Base-by-base conservation (phyloP, 1,284 basidiomycete species). In the Tranzscheliella williamsii region DNA sequence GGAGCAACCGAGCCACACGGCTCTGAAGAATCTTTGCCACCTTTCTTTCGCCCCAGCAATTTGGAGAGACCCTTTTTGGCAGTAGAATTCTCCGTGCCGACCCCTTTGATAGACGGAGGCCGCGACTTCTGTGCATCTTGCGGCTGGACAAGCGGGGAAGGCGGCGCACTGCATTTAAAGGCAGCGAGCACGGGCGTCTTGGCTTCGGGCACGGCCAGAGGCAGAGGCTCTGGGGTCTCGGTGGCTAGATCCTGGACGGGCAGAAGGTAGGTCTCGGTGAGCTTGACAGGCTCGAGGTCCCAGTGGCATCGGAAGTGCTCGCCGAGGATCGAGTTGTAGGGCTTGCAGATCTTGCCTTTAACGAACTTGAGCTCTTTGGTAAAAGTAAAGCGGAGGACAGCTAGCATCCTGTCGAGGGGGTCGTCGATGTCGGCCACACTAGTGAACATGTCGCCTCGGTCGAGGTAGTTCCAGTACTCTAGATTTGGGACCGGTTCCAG, bases 311-410 rank as follows among this genome's bases (percentile, higher is more conserved):
- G 69, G 49, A 75, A 75, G 32, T 72, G 70, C 39, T 75, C 73
- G 27, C 73, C 67, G 2, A 74, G 45, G 26, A 74, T 71, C 23
- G 72, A 74, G 49, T 74, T 74, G 82, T 96, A 97, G 0, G 93
- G 91, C 78, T 97, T 96, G 82, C 89, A 90, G 16, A 95, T 84
- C 78, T 90, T 89, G 33, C 90, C 90, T 31, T 57, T 60, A 49
- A 95, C 83, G 70, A 91, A 94, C 80, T 94, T 95, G 77, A 95
- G 86, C 75, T 98, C 93, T 79, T 96, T 96, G 41, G 90, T 89
- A 78, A 70, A 91, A 9, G 86, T 82, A 78, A 92, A 98, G 21
- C 91, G 85, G 30, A 96, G 79, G 8, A 89, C 87, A 27, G 91
- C 88, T 20, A 97, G 82, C 87, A 97, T 93, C 33, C 93, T 86